Percentiles rank a stretch among this genome's conserved stretches.
Conservation (phyloP, 768 basidiomycete genomes). For the Crassisporium funariophilum region DNA sequence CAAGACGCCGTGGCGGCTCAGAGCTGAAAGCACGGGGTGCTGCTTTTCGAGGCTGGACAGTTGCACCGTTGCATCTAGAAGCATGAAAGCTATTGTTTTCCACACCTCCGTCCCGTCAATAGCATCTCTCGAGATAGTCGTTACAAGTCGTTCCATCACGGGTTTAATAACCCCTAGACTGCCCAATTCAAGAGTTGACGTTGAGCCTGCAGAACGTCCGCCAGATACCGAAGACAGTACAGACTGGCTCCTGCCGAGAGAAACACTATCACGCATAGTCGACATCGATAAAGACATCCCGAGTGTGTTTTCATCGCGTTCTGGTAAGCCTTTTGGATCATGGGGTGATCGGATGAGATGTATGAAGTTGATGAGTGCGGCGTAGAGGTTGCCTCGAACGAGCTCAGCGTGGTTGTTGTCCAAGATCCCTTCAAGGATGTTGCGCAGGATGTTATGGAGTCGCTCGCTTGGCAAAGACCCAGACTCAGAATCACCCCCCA, state of each 20-base stretch:
- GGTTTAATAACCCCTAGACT: conserved; percentile 69
- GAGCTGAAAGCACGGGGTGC: conserved; percentile 54
- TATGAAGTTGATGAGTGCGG: conserved; percentile 85
- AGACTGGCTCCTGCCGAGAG: conserved; percentile 41
- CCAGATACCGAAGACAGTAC: conserved; percentile 25
- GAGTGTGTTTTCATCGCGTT: conserved; percentile 23
- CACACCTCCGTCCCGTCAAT: conserved; percentile 95
- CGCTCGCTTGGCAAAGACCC: conserved; percentile 81
- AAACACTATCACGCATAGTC: conserved; percentile 41
- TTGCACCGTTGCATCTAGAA: conserved; percentile 79
- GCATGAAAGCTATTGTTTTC: conserved; percentile 94
- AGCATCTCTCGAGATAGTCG: conserved; percentile 82
- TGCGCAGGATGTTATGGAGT: conserved; percentile 71
- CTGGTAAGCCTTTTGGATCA: conserved; percentile 19
- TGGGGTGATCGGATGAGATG: conserved; percentile 61
- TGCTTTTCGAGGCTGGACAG: conserved; percentile 73
- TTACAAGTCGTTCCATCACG: conserved; percentile 70
- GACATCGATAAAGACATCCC: conserved; percentile 40
- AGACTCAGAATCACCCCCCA: conserved; percentile 61
- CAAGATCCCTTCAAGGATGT: conserved; percentile 72
- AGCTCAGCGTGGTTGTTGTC: conserved; percentile 80
- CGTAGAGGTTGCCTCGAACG: conserved; percentile 94
- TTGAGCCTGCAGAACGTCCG: conserved; percentile 22
- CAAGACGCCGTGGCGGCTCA: conserved; percentile 77
- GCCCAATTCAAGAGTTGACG: conserved; percentile 55